Percentiles rank a stretch among this genome's conserved stretches.
Evolutionary conservation across 2,329 filamentous ascomycete species (phyloP).

Genomic region (Ascochyta pisi): DNA sequence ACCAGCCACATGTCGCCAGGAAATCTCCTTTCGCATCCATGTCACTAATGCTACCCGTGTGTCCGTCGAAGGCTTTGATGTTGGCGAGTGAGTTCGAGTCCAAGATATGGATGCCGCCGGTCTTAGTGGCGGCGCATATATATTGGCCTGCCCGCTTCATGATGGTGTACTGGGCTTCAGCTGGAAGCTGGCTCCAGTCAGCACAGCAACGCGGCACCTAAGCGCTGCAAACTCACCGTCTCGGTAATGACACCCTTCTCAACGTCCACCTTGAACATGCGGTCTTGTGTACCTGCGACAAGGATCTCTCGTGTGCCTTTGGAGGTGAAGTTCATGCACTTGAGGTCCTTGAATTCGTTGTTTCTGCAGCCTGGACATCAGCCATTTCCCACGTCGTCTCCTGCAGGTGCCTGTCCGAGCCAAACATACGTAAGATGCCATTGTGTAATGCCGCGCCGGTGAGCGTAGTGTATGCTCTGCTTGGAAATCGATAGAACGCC

Average conservation of each 20-base stretch:
- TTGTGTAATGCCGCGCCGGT: conserved; percentile 78
- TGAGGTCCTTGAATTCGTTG: conserved; percentile 81
- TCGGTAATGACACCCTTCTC: conserved; percentile 59
- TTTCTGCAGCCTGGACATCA: conserved; percentile 56
- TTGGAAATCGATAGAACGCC: conserved; percentile 86
- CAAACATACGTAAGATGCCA: conserved; percentile 80
- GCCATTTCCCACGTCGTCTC: conserved; percentile 4
- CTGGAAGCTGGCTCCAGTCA: conserved; percentile 62
- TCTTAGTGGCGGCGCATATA: conserved; percentile 88
- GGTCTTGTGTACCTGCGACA: conserved; percentile 83
- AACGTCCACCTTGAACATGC: conserved; percentile 79
- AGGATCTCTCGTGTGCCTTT: conserved; percentile 84
- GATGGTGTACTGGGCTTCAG: conserved; percentile 81
- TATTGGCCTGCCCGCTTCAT: conserved; percentile 88
- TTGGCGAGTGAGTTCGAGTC: conserved; percentile 80
- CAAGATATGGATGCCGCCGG: conserved; percentile 83
- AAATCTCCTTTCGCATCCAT: conserved; percentile 98
- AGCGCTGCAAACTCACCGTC: conserved; percentile 37
- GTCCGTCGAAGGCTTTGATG: conserved; percentile 88
- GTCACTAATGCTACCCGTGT: conserved; percentile 87
- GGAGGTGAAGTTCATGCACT: conserved; percentile 94
- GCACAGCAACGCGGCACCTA: conserved; percentile 34
- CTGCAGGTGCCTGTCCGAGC: background rate
- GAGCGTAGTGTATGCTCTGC: conserved; percentile 86
- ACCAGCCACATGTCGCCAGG: conserved; percentile 93